Conservation (phyloP, 225 moss, liverwort and hornwort species). For the Bryoerythrophyllum caledonicum region DNA sequence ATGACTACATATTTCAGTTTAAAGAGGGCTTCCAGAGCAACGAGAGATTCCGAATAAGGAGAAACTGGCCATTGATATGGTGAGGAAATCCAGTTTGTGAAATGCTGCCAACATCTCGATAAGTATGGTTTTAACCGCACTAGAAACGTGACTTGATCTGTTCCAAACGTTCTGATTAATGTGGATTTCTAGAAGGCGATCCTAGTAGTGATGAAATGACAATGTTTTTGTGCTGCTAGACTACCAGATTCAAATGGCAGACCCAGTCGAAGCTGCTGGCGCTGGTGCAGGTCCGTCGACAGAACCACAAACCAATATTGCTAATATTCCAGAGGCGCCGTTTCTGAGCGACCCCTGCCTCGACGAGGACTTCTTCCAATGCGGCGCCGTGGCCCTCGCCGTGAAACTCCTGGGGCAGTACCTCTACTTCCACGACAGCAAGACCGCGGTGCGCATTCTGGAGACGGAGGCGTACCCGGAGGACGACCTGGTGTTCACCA, state of each 20-base stretch:
- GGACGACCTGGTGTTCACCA: neutral
- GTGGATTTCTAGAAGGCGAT: no score
- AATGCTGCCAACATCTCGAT: no score
- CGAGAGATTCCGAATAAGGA: no score
- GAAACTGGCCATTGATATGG: no score
- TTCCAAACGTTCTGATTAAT: no score
- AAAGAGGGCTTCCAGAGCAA: no score
- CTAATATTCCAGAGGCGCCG: neutral
- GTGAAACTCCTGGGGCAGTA: neutral
- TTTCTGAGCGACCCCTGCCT: neutral
- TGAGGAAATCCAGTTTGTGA: no score
- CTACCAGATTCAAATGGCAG: neutral
- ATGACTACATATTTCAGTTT: no score
- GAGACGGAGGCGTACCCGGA: neutral
- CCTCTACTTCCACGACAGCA: neutral
- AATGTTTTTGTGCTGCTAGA: neutral
- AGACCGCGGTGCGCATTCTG: neutral
- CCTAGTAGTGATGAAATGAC: neutral
- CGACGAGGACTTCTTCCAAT: neutral
- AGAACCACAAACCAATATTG: neutral
- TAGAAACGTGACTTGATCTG: no score
- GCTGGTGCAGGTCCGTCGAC: neutral
- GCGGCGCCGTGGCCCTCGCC: neutral
- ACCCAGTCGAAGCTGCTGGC: neutral
- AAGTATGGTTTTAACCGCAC: no score